Evolutionary conservation across 805 yeast genomes (phyloP).

Genomic region (Nakazawaea populi): DNA sequence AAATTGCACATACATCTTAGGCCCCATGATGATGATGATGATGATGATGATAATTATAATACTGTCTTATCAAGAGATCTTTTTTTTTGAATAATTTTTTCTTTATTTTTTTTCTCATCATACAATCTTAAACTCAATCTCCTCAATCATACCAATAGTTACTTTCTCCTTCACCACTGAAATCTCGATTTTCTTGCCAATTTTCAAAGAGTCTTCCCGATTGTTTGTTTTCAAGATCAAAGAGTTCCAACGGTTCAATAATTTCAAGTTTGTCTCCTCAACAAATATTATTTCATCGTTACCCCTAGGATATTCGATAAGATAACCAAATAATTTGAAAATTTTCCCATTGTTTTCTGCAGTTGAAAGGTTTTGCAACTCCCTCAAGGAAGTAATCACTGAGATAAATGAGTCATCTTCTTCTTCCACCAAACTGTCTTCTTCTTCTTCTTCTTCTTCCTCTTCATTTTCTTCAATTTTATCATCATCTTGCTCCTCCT

Average conservation of each 20-base stretch:
- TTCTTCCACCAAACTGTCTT: background rate
- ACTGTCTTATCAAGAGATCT: background rate
- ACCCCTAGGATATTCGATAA: slow-evolving; percentile 3
- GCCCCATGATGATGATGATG: background rate
- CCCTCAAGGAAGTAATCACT: background rate
- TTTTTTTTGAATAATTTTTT: background rate
- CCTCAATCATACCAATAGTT: background rate
- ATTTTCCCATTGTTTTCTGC: background rate
- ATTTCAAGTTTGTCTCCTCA: background rate
- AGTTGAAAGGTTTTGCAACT: background rate
- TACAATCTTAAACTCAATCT: background rate
- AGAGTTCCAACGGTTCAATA: background rate
- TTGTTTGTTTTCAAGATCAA: background rate
- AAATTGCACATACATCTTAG: slow-evolving; percentile 1
- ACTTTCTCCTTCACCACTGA: background rate
- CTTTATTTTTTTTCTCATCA: background rate
- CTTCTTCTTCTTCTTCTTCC: background rate
- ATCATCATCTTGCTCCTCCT: background rate
- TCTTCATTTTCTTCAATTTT: background rate
- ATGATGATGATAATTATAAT: background rate
- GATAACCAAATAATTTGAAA: slow-evolving; percentile 5
- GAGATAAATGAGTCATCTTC: slow-evolving; percentile 6
- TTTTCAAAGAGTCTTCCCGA: background rate
- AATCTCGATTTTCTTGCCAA: slow-evolving; percentile 3
- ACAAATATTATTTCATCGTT: slow-evolving; percentile 6